Base-by-base conservation (phyloP, 164 flowering plant species). In the Malania oleifera region DNA sequence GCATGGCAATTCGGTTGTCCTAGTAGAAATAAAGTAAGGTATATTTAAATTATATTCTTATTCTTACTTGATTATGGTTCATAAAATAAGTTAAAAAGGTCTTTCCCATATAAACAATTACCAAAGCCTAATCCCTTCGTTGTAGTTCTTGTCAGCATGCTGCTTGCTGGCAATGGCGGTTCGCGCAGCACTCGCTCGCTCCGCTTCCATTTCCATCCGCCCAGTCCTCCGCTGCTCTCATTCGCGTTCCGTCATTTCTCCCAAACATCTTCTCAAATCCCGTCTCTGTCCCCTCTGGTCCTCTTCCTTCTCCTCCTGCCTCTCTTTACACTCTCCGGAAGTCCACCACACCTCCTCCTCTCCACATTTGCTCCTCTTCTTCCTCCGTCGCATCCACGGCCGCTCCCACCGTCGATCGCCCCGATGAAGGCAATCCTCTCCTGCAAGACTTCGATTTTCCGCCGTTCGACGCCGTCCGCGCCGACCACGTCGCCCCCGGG, bases 401-500 rank as follows among this genome's bases (percentile, higher is more conserved):
- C 38, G 0, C 19, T 37, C 25, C 20, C 72, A 27, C 58, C 66
- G 0, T 24, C 72, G 2, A 54, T 64, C 59, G 65, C 64, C 14
- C 7, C 40, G 11, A 56, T 24, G 66, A 8, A 1, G 63, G 56
- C 41, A 84, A 82, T 62, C 96, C 95, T 45, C 76, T 93, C 5
- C 60, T 90, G 63, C 68, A 59, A 41, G 84, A 83, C 44, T 90
- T 90, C 52, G 77, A 74, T 3, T 93, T 90, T 52, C 97, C 99
- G 0, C 97, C 96, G 2, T 93, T 81, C 58, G 91, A 90, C 70
- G 75, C 66, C 20, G 80, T 93, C 61, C 72, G 79, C n/a, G 77
- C 95, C 62, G 54, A 78, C 28, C 96, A 90, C 67, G 93, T 93
- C 23, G 82, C 85, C 1, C 95, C 95, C 9, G 99, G 82, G 35